phyloP scores from a whole-genome alignment of 352 stramenopile species.

The Plasmopara viticola region DNA sequence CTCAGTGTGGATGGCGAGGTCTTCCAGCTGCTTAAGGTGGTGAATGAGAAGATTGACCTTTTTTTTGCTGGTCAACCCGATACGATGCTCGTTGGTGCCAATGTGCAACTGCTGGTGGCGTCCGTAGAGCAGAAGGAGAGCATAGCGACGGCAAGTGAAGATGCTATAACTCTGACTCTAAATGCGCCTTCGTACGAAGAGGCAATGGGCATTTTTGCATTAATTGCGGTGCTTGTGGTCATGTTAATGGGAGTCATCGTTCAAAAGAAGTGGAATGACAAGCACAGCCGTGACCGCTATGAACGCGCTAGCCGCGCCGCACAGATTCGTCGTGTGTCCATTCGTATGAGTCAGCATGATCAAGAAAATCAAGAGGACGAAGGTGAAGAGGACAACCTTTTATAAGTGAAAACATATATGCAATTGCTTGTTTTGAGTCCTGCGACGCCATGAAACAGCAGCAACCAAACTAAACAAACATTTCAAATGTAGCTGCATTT shows the following conservation, averaged over 20 bases:
- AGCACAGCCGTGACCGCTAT: conserved; percentile 42
- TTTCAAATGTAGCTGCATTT: conserved; percentile 3
- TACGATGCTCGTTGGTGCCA: conserved; percentile 21
- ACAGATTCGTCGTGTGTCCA: conserved; percentile 69
- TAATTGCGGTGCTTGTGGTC: conserved; percentile 42
- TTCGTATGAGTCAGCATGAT: conserved; percentile 57
- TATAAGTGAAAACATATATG: conserved; percentile 30
- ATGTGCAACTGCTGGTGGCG: conserved; percentile 29
- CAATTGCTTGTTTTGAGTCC: background rate
- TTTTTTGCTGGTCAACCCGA: conserved; percentile 28
- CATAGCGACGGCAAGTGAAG: conserved; percentile 7
- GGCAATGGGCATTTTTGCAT: conserved; percentile 49
- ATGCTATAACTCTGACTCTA: conserved; percentile 12
- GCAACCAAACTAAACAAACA: conserved; percentile 17
- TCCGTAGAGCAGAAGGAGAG: conserved; percentile 6
- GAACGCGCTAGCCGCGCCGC: conserved; percentile 51
- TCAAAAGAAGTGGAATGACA: conserved; percentile 58
- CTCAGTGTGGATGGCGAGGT: conserved; percentile 11
- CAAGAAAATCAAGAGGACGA: conserved; percentile 41
- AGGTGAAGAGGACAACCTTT: conserved; percentile 44
- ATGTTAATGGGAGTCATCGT: conserved; percentile 58
- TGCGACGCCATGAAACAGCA: conserved; percentile 4
- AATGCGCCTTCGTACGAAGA: conserved; percentile 60
- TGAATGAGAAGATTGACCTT: conserved; percentile 36
- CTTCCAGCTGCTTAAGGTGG: conserved; percentile 34